Conservation (phyloP, 2,329 filamentous ascomycete genomes). For the Fusarium domesticum region DNA sequence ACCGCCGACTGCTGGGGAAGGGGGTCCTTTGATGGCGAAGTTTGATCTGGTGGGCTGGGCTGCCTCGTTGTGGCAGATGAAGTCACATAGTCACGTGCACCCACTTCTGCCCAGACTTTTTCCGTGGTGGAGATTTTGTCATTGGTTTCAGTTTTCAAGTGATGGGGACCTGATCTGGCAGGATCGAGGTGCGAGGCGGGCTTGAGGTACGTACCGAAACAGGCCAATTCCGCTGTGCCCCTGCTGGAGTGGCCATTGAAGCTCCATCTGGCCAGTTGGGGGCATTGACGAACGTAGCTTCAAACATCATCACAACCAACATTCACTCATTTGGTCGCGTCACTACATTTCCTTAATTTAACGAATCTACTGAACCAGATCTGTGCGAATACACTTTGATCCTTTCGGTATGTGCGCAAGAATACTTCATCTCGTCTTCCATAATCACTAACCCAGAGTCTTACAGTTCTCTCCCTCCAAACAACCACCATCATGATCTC, state of each 20-base stretch:
- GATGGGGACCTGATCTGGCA: too few relatives aligned
- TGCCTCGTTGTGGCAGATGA: conserved; percentile 29
- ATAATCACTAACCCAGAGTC: conserved; percentile 11
- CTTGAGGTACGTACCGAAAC: conserved; percentile 22
- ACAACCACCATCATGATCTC: conserved; percentile 65
- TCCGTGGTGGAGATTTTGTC: conserved; percentile 3
- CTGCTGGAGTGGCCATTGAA: conserved; percentile 14
- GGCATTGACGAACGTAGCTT: conserved; percentile 10
- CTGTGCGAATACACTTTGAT: too few relatives aligned
- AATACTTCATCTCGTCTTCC: background rate
- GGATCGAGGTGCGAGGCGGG: background rate
- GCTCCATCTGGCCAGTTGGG: conserved; percentile 32
- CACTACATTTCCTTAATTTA: background rate
- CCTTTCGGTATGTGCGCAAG: background rate
- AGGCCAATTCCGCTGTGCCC: conserved; percentile 3
- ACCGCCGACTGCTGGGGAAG: conserved; percentile 19
- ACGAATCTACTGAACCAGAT: too few relatives aligned
- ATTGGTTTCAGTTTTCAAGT: background rate
- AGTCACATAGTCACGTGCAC: conserved; percentile 30
- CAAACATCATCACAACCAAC: conserved; percentile 10
- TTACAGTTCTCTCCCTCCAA: conserved; percentile 8
- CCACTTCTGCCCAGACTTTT: conserved; percentile 18
- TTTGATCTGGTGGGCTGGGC: conserved; percentile 29
- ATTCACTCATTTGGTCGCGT: background rate
- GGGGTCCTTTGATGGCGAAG: conserved; percentile 22